Evolutionary conservation across 805 yeast species (phyloP).

Genomic region (Yarrowia sp.): DNA sequence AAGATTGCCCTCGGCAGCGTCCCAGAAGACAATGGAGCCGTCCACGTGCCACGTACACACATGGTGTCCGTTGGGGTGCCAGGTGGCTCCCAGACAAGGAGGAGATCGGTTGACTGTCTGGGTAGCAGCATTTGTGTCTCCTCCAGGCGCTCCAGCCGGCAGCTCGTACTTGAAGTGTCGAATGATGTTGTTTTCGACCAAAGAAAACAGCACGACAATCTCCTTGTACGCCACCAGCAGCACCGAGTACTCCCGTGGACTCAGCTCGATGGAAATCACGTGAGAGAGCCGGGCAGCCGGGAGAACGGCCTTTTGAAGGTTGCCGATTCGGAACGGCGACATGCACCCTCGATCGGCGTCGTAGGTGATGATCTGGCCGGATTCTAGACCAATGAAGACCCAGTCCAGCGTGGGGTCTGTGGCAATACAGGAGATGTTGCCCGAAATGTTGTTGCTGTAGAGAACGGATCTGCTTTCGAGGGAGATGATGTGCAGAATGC

Average conservation of each 20-base stretch:
- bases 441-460: slow-evolving; percentile 66
- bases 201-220: slow-evolving; percentile 71
- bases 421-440: slow-evolving; percentile 70
- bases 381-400: slow-evolving; percentile 78
- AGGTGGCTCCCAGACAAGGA: slow-evolving; percentile 60
- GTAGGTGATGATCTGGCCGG: slow-evolving; percentile 73
- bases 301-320: slow-evolving; percentile 69
- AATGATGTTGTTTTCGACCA: slow-evolving; percentile 64
- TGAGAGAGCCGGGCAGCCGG: slow-evolving; percentile 67
- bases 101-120: slow-evolving; percentile 51
- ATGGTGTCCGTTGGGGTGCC: slow-evolving; percentile 94
- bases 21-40: slow-evolving; percentile 92
- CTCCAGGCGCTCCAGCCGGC: slow-evolving; percentile 76
- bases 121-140: slow-evolving; percentile 53
- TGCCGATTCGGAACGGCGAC: slow-evolving; percentile 71
- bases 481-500: slow-evolving; percentile 72
- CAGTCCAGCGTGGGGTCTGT: slow-evolving; percentile 90
- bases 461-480: slow-evolving; percentile 67
- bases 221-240: slow-evolving; percentile 75
- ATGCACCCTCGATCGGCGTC: slow-evolving; percentile 80
- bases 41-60: slow-evolving; percentile 79
- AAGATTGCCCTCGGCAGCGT: slow-evolving; percentile 74
- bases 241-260: slow-evolving; percentile 88
- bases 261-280: slow-evolving; percentile 73
- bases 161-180: slow-evolving; percentile 67